phyloP scores from a whole-genome alignment of 140 eudicot species.

The Cichorium intybus region DNA sequence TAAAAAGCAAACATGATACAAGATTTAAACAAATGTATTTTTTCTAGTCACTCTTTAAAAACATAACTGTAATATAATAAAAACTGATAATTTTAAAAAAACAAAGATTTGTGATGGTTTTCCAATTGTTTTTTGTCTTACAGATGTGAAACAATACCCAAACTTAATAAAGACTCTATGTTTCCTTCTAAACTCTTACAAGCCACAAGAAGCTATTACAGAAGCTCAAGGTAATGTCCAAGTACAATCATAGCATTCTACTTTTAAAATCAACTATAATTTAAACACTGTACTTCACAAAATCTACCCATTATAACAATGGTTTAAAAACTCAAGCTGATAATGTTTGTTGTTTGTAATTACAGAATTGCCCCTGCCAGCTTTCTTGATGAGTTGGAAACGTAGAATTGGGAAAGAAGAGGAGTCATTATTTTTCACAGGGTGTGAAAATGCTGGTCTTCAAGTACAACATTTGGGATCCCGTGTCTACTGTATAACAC shows the following conservation, averaged over 20 bases:
- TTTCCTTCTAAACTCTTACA: constrained; percentile 69
- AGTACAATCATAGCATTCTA: background rate
- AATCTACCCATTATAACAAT: too few relatives aligned
- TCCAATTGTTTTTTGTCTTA: constrained; percentile 8
- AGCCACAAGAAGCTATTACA: constrained; percentile 32
- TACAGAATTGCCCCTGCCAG: constrained; percentile 43
- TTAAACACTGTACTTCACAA: too few relatives aligned
- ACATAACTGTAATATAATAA: too few relatives aligned
- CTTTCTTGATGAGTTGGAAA: constrained; percentile 94
- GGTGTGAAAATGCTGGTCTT: constrained; percentile 80
- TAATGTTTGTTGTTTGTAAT: background rate
- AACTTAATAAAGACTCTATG: constrained; percentile 81
- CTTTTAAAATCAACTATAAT: too few relatives aligned
- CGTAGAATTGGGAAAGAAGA: constrained; percentile 94
- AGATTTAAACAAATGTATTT: background rate
- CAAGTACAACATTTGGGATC: constrained; percentile 84
- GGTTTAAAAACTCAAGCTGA: too few relatives aligned
- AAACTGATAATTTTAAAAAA: too few relatives aligned
- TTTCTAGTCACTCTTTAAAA: background rate
- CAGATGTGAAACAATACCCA: constrained; percentile 88
- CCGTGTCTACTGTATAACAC: constrained; percentile 67
- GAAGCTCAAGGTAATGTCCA: constrained; percentile 21
- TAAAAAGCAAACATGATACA: background rate
- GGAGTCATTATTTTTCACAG: constrained; percentile 71
- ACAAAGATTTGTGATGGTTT: background rate